phyloP scores from a whole-genome alignment of 495 filamentous ascomycete species.

The Tuber aestivum region DNA sequence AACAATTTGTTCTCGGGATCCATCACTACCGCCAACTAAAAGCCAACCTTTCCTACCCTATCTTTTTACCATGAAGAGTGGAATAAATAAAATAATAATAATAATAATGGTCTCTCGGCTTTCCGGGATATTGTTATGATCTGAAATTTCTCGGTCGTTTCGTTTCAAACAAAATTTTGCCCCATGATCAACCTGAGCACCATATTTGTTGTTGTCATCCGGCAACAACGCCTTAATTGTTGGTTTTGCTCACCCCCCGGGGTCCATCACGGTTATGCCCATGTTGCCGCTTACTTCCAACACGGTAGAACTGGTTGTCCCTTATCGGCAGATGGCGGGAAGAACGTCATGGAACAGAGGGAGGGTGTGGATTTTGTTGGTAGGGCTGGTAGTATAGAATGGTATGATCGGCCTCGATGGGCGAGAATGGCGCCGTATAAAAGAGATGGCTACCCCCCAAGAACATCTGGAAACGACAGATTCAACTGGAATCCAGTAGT shows the following conservation, averaged over 20 bases:
- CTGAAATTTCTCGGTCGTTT: background rate
- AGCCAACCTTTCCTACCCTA: background rate
- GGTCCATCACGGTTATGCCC: background rate
- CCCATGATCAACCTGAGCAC: background rate
- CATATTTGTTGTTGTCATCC: background rate
- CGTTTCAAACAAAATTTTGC: constrained; percentile 1
- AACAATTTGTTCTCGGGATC: background rate
- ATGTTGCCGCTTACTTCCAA: constrained; percentile 1
- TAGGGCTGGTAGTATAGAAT: background rate
- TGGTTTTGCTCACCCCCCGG: background rate
- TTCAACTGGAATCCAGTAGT: background rate
- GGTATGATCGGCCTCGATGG: background rate
- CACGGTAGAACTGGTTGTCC: constrained; percentile 1
- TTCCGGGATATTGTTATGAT: background rate
- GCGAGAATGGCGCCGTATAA: background rate
- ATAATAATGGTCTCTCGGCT: background rate
- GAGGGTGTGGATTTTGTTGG: background rate
- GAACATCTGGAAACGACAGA: background rate
- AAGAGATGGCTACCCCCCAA: background rate
- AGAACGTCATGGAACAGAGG: background rate
- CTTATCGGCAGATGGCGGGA: background rate
- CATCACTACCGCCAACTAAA: background rate
- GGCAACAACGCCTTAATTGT: background rate
- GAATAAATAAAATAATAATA: background rate
- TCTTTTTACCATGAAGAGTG: background rate